Conservation (phyloP, 345 rosid species). For the Populus euphratica region DNA sequence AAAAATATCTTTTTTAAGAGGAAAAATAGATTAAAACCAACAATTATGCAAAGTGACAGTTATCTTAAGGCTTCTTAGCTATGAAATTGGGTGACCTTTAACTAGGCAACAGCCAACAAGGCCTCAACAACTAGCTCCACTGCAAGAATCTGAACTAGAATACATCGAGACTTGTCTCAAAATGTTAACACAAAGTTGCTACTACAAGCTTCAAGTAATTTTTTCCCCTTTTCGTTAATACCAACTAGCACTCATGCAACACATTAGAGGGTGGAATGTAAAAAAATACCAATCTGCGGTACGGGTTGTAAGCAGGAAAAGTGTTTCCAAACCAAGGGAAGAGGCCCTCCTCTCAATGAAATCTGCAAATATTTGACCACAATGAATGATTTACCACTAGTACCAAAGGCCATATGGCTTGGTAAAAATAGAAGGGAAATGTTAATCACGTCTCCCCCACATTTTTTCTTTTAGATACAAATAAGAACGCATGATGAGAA, state of each 20-base stretch:
- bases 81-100: not conserved
- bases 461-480: not conserved
- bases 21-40: not conserved
- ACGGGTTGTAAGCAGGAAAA: conserved; percentile 82
- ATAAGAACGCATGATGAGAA: not conserved
- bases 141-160: not conserved
- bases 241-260: not conserved
- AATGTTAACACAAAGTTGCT: not conserved
- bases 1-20: not conserved
- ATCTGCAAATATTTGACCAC: conserved; percentile 44
- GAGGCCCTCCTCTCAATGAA: conserved; percentile 86
- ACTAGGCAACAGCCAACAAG: not conserved
- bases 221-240: too few relatives aligned
- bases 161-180: not conserved
- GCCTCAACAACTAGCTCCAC: not conserved
- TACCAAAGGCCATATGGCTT: not conserved
- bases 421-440: not conserved
- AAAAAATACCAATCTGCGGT: conserved; percentile 81
- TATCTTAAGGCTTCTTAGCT: not conserved
- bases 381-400: not conserved
- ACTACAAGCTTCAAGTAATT: not conserved
- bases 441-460: not conserved
- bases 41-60: not conserved
- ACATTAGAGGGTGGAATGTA: not conserved
- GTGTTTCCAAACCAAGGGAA: conserved; percentile 60